Conservation (phyloP, 2,329 filamentous ascomycete genomes). For the Cladosporium cucumerinum region DNA sequence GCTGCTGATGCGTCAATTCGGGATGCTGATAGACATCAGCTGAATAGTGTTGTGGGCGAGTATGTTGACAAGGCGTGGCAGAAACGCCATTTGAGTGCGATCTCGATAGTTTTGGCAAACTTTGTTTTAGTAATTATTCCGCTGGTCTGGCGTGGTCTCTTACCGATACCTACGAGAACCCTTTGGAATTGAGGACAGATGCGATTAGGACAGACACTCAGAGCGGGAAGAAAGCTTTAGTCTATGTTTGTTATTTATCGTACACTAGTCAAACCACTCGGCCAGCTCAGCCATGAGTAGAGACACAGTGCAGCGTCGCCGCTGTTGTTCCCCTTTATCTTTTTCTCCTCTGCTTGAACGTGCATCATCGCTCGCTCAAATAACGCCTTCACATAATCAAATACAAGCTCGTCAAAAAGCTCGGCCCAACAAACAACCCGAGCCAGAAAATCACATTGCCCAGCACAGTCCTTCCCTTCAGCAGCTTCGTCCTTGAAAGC, state of each 20-base stretch:
- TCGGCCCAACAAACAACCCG: slow-evolving; percentile 73
- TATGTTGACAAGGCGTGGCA: neutral
- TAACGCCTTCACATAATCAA: slow-evolving; percentile 39
- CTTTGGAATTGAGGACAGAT: neutral
- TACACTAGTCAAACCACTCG: neutral
- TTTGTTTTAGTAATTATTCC: neutral
- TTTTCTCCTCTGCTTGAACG: neutral
- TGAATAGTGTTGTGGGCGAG: neutral
- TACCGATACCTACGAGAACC: neutral
- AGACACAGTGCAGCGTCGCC: neutral
- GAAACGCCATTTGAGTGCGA: too few species aligned
- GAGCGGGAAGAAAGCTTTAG: too few species aligned
- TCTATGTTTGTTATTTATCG: neutral
- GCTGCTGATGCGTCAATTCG: neutral
- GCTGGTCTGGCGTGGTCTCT: neutral
- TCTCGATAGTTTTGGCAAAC: neutral
- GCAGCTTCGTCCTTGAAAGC: slow-evolving; percentile 63
- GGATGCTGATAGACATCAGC: neutral
- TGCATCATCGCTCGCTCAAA: neutral
- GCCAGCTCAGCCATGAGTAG: neutral
- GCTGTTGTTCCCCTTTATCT: neutral
- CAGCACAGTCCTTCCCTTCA: slow-evolving; percentile 60
- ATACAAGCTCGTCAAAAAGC: slow-evolving; percentile 55
- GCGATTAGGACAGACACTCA: too few species aligned
- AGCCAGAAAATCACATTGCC: slow-evolving; percentile 77